Evolutionary conservation across 768 basidiomycete genomes (phyloP), one percentile per base, ranked within the genome.

Genomic region (Termitomyces sp.): DNA sequence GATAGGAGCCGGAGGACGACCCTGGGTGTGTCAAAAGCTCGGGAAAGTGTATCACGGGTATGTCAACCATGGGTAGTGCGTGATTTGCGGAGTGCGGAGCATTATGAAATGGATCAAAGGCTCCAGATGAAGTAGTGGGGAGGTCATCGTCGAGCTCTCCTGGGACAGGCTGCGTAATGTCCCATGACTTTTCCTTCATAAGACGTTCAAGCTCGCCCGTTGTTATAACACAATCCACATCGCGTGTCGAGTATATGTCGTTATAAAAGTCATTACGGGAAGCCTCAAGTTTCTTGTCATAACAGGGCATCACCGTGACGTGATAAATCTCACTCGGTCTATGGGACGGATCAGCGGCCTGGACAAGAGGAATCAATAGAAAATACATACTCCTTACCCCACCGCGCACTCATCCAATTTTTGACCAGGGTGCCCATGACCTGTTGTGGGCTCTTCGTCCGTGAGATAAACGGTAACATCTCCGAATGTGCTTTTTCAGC

Each of bases 271-370:
- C 95, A 46, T 86, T 82, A 27, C 97, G 82, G 9, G 95, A 98
- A 0, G 97, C 97, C 72, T 99, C 97, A 16, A 99, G 84, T 68
- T 99, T 99, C 74, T 98, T 98, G 79, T 99, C 97, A 72, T 98
- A 98, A 71, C 97, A 99, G 0, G 97, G 96, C 95, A 98, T 98
- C 50, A 98, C 94, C 0, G 93, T 82, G 52, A 98, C 94, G 66
- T 99, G 97, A 67, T 98, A 99, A 44, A 99, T 82, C 63, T 91
- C 79, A 64, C 91, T 77, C 0, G 94, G 93, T 39, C 91, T 95
- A 55, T 39, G 47, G 19, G 43, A 58, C 51, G 51, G n/a, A 58
- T 28, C 9, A 50, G 64, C 16, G 34, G 23, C 39, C 30, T 44
- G 10, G 19, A 43, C 7, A 50, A 25, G 35, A 17, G 32, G 27